Conservation (phyloP, 1,284 basidiomycete genomes). For the Trametes hirsuta region DNA sequence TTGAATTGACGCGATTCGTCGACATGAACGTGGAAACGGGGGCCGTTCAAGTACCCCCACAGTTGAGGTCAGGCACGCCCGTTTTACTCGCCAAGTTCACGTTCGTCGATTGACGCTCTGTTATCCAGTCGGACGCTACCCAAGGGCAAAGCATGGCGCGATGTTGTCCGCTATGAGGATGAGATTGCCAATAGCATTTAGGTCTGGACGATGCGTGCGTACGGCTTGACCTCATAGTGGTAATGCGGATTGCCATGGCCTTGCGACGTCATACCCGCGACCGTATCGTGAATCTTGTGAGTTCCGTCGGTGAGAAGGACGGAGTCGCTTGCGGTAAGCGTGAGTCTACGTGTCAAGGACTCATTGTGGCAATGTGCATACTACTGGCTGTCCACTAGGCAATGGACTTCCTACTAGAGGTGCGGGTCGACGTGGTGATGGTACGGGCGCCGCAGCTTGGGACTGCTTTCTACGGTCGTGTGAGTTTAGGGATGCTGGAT, state of each 20-base stretch:
- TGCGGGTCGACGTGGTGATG: neutral
- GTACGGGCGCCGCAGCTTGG: neutral
- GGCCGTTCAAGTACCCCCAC: constrained; percentile 57
- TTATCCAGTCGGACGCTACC: constrained; percentile 43
- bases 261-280: no score
- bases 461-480: neutral
- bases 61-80: constrained; percentile 42
- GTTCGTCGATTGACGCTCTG: neutral
- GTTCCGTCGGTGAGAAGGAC: no score
- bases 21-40: constrained; percentile 65
- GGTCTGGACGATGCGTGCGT: neutral
- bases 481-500: neutral
- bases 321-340: no score
- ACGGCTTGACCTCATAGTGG: no score
- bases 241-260: no score
- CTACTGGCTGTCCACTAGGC: neutral
- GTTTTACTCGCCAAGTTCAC: neutral
- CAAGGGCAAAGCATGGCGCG: constrained; percentile 56
- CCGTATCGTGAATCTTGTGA: no score
- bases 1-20: constrained; percentile 68
- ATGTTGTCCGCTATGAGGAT: constrained; percentile 39
- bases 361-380: no score
- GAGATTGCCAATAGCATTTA: neutral
- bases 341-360: no score
- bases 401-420: neutral